Evolutionary conservation across 345 rosid species (phyloP).

Genomic region (Populus davidiana): DNA sequence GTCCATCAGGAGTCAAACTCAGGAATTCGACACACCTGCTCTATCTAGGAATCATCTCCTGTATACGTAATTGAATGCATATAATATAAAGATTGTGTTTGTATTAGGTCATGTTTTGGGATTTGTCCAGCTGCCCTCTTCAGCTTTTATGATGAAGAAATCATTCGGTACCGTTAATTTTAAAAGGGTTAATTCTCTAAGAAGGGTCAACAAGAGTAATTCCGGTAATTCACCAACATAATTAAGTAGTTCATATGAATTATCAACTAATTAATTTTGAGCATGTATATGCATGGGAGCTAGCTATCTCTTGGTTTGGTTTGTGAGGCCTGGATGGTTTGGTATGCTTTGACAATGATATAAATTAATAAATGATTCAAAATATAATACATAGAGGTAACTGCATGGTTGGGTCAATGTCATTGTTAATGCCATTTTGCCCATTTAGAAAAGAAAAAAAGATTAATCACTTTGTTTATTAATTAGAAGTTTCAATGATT

Average conservation of each 20-base stretch:
- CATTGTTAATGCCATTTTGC: neutral
- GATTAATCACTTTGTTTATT: neutral
- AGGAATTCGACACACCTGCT: too few species aligned
- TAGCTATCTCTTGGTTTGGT: neutral
- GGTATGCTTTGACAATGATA: neutral
- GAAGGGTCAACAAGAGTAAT: neutral
- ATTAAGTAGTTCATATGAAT: neutral
- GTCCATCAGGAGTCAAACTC: too few species aligned
- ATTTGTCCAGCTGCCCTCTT: neutral
- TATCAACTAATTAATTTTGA: too few species aligned
- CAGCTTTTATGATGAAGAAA: neutral
- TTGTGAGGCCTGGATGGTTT: neutral
- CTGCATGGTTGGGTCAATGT: neutral
- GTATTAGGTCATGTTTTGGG: neutral
- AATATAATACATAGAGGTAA: neutral
- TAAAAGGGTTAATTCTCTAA: neutral
- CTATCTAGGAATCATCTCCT: too few species aligned
- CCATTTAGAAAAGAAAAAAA: neutral
- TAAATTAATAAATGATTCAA: neutral
- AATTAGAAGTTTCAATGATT: neutral
- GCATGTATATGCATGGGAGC: neutral
- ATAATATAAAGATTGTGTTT: neutral
- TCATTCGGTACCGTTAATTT: neutral
- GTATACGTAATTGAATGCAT: neutral
- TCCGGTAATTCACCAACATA: neutral